Evolutionary conservation across 805 yeast genomes (phyloP).

Genomic region (Teunomyces kruisii): DNA sequence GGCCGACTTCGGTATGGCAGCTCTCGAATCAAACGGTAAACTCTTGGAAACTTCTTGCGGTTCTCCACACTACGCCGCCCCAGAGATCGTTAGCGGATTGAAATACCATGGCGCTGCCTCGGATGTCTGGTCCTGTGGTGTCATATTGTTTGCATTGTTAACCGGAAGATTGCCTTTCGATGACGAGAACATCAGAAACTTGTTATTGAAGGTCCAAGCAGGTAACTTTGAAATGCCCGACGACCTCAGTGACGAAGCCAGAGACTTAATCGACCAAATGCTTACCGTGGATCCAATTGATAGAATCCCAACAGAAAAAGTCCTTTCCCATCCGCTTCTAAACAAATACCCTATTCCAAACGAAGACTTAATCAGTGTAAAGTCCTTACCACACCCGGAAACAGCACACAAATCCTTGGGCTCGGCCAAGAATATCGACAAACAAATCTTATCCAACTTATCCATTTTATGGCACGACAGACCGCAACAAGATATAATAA

Average conservation of each 20-base stretch:
- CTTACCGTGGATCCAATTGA: slow-evolving; percentile 67
- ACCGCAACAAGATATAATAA: slow-evolving; percentile 38
- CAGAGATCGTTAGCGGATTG: slow-evolving; percentile 78
- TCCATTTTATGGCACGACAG: slow-evolving; percentile 61
- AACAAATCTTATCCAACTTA: slow-evolving; percentile 53
- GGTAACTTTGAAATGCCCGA: slow-evolving; percentile 75
- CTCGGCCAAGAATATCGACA: slow-evolving; percentile 48
- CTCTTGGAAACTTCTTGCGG: slow-evolving; percentile 81
- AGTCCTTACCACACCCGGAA: slow-evolving; percentile 54
- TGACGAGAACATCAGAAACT: slow-evolving; percentile 72
- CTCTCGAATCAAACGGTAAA: slow-evolving; percentile 69
- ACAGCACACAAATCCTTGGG: slow-evolving; percentile 53
- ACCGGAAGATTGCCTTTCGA: slow-evolving; percentile 85
- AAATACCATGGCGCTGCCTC: slow-evolving; percentile 82
- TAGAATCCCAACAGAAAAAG: slow-evolving; percentile 67
- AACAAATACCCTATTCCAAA: slow-evolving; percentile 49
- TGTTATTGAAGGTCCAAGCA: slow-evolving; percentile 71
- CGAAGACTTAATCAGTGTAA: slow-evolving; percentile 44
- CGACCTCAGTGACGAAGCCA: slow-evolving; percentile 62
- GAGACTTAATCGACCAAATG: slow-evolving; percentile 63
- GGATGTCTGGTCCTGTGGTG: slow-evolving; percentile 89
- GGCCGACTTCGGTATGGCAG: slow-evolving; percentile 91
- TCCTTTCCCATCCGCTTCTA: slow-evolving; percentile 59
- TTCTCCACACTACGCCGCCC: slow-evolving; percentile 87
- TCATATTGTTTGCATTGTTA: slow-evolving; percentile 71